Conservation (phyloP, 345 rosid species). For the Rhizophora apiculata region DNA sequence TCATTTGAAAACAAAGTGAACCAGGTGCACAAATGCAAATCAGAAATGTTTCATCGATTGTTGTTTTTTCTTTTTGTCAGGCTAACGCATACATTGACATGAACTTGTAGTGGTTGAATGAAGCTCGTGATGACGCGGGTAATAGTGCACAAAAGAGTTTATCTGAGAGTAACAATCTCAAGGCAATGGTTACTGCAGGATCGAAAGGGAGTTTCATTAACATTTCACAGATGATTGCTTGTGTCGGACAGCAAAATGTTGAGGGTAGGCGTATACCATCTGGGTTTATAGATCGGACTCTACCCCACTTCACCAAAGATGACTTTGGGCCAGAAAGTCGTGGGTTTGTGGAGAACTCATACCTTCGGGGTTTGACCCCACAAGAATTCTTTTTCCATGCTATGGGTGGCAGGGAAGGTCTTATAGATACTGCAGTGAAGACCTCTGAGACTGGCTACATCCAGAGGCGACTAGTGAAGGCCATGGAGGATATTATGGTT, state of each 20-base stretch:
- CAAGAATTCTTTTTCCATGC: slow-evolving; percentile 99
- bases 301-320: slow-evolving; percentile 96
- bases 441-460: slow-evolving; percentile 99
- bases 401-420: slow-evolving; percentile 99
- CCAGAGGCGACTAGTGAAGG: slow-evolving; percentile 95
- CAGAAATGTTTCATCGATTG: not conserved
- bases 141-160: slow-evolving; percentile 95
- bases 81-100: slow-evolving; percentile 4
- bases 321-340: slow-evolving; percentile 98
- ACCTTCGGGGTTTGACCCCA: slow-evolving; percentile 94
- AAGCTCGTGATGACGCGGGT: slow-evolving; percentile 99
- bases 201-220: slow-evolving; percentile 98
- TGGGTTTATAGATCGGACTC: slow-evolving; percentile 83
- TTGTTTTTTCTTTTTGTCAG: slow-evolving; percentile 1
- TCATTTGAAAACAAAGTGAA: slow-evolving; percentile 97
- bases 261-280: slow-evolving; percentile 97
- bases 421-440: slow-evolving; percentile 96
- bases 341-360: slow-evolving; percentile 96
- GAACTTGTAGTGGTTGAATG: slow-evolving; percentile 64
- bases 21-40: slow-evolving; percentile 43
- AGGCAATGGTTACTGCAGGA: slow-evolving; percentile 99
- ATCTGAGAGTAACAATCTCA: slow-evolving; percentile 95
- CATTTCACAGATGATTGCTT: slow-evolving; percentile 98
- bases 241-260: slow-evolving; percentile 99
- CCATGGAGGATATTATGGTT: slow-evolving; percentile 99